Evolutionary conservation across 129 eudicot genomes (phyloP).

Genomic region (Escallonia herrerae): DNA sequence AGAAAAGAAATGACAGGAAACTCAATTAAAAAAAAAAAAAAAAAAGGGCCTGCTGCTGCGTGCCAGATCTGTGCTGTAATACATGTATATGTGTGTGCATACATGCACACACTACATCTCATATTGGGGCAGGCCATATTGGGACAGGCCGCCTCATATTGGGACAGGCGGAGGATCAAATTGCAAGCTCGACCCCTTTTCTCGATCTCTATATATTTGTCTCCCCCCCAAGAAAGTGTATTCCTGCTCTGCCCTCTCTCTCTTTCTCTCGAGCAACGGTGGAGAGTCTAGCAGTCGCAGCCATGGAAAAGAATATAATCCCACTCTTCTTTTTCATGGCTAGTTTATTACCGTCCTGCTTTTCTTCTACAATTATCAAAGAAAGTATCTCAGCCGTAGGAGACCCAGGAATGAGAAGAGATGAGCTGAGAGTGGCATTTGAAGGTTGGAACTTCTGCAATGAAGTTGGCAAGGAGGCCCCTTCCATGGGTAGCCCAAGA

Average conservation of each 20-base stretch:
- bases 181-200: neutral
- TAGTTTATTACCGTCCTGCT: neutral
- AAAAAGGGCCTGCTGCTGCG: no score
- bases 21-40: no score
- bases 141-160: no score
- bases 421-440: slow-evolving; percentile 63
- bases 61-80: no score
- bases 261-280: no score
- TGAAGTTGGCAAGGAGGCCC: slow-evolving; percentile 86
- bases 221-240: no score
- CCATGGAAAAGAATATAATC: neutral
- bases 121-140: no score
- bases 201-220: neutral
- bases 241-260: no score
- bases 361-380: neutral
- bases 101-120: neutral
- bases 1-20: no score
- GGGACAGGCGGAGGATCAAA: neutral
- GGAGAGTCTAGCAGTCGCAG: neutral
- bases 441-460: slow-evolving; percentile 93
- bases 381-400: slow-evolving; percentile 48
- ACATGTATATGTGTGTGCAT: neutral
- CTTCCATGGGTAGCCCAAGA: slow-evolving; percentile 82
- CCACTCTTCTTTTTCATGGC: slow-evolving; percentile 11
- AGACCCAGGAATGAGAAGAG: slow-evolving; percentile 82